Percentiles rank a stretch among this genome's conserved stretches.
These are phyloP conservation scores for Buddleja alternifolia DNA, from an alignment of 257 asterid genomes.

Conservation along the genomic window DNA sequence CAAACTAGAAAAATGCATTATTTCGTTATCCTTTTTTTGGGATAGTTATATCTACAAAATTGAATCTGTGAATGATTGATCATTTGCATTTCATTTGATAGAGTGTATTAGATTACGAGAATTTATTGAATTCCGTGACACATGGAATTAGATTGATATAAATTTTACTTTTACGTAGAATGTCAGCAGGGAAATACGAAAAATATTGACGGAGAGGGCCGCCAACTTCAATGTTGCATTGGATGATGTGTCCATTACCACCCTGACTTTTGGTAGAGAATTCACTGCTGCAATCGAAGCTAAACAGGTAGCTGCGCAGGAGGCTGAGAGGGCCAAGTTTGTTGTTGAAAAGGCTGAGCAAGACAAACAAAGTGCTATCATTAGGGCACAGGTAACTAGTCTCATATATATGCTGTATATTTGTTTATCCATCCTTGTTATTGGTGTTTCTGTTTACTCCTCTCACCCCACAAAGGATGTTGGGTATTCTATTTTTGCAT, in stretches of 20 bases:
- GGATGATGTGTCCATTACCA: constrained; percentile 86
- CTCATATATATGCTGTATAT: too few relatives aligned
- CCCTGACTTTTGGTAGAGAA: constrained; percentile 76
- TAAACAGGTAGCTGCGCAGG: constrained; percentile 91
- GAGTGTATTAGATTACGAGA: not conserved
- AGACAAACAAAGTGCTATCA: constrained; percentile 81
- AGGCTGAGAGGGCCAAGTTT: constrained; percentile 90
- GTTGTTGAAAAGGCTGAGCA: constrained; percentile 93
- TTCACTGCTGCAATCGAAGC: constrained; percentile 91
- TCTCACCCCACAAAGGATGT: too few relatives aligned
- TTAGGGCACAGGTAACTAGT: constrained; percentile 79
- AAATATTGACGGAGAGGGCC: constrained; percentile 73
- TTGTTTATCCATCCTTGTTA: not conserved
- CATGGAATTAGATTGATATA: constrained; percentile 13
- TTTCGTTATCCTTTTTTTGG: too few relatives aligned
- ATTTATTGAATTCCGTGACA: not conserved
- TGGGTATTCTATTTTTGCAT: too few relatives aligned
- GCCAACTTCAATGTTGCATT: constrained; percentile 77
- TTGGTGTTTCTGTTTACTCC: too few relatives aligned
- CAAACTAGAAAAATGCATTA: too few relatives aligned
- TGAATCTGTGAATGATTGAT: not conserved
- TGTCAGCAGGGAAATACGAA: constrained; percentile 81
- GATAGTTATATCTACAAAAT: too few relatives aligned
- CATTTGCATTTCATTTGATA: not conserved
- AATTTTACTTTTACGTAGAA: constrained; percentile 41